A percentile compares a stretch with the other conserved stretches of the same genome.
Conservation (phyloP, 2,329 filamentous ascomycete species). For the Alternaria atra region DNA sequence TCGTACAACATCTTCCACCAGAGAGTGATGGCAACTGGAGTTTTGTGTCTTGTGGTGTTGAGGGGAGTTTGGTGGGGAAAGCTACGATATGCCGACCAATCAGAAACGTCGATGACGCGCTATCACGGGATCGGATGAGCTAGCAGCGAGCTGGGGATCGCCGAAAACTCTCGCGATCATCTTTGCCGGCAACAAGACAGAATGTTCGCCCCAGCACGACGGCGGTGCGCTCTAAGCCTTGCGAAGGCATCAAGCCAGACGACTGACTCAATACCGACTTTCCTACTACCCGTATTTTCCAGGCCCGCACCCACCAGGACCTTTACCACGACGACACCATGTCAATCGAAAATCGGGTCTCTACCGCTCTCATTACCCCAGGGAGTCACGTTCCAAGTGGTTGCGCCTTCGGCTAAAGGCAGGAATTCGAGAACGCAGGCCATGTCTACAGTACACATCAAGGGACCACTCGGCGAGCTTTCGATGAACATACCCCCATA, state of each 20-base stretch:
- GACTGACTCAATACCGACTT: slow-evolving; percentile 69
- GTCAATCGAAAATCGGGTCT: slow-evolving; percentile 83
- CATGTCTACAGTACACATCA: slow-evolving; percentile 75
- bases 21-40: not conserved
- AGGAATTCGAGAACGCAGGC: slow-evolving; percentile 69
- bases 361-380: slow-evolving; percentile 60
- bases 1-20: not conserved
- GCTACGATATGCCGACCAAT: slow-evolving; percentile 5
- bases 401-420: slow-evolving; percentile 69
- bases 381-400: slow-evolving; percentile 72
- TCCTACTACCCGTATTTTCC: slow-evolving; percentile 77
- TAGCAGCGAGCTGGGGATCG: slow-evolving; percentile 22
- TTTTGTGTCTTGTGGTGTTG: slow-evolving; percentile 12
- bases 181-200: slow-evolving; percentile 33
- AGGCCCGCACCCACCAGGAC: slow-evolving; percentile 54
- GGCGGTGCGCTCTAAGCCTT: slow-evolving; percentile 63
- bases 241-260: slow-evolving; percentile 54
- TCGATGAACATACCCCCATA: slow-evolving; percentile 82
- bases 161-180: slow-evolving; percentile 37
- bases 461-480: slow-evolving; percentile 83
- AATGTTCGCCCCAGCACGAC: slow-evolving; percentile 73
- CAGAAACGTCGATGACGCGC: slow-evolving; percentile 16
- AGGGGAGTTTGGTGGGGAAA: slow-evolving; percentile 4
- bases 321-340: slow-evolving; percentile 76
- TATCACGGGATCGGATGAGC: slow-evolving; percentile 28